Evolutionary conservation across 495 filamentous ascomycete species (phyloP).

Genomic region (Chaetomium tenue): DNA sequence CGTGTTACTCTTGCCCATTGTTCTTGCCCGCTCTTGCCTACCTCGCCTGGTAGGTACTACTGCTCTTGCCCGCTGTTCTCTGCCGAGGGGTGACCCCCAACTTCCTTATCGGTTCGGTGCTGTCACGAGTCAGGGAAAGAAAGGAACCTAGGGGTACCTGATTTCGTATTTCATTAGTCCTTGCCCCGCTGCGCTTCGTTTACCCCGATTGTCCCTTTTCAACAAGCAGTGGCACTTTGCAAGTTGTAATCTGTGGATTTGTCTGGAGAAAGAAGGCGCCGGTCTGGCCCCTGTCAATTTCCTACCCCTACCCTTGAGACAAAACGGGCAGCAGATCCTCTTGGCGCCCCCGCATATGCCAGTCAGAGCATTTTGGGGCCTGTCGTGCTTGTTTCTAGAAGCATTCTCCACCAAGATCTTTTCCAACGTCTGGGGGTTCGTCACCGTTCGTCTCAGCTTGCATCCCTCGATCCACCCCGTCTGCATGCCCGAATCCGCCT

Average conservation of each 20-base stretch:
- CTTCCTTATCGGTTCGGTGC: conserved; percentile 8
- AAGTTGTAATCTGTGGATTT: not conserved
- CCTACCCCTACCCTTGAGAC: not conserved
- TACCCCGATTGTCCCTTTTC: not conserved
- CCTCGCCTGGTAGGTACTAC: no score
- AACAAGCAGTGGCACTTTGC: not conserved
- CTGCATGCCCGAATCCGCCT: not conserved
- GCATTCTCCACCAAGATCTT: not conserved
- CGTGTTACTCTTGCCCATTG: not conserved
- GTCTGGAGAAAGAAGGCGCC: not conserved
- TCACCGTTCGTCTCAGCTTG: not conserved
- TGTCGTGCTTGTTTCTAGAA: not conserved
- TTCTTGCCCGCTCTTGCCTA: not conserved
- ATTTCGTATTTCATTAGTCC: not conserved
- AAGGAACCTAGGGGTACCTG: no score
- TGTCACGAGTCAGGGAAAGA: not conserved
- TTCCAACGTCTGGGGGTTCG: not conserved
- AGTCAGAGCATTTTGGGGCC: not conserved
- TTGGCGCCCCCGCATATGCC: not conserved
- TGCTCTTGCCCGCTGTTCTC: not conserved
- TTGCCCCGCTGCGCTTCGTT: not conserved
- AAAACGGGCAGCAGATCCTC: not conserved
- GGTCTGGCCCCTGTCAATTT: not conserved
- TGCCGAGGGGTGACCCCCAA: not conserved
- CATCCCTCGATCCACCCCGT: not conserved